phyloP scores from a whole-genome alignment of 1,284 basidiomycete species.

The Apiotrichum gamsii region DNA sequence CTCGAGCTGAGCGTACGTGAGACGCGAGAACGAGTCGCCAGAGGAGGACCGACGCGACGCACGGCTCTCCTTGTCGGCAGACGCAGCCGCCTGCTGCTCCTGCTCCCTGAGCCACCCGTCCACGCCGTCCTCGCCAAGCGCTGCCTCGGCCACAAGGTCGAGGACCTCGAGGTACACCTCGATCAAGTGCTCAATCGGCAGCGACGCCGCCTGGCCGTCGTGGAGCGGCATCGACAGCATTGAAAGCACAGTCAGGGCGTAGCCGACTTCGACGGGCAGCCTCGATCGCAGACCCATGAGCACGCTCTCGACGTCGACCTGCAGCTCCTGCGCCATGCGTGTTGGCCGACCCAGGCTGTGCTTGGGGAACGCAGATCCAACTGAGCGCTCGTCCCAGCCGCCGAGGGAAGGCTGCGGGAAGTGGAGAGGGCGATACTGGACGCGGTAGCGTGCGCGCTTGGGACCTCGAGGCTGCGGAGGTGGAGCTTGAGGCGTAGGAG shows the following conservation, averaged over 20 bases:
- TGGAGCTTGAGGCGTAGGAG: too few relatives aligned
- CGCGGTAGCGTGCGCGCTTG: constrained; percentile 62
- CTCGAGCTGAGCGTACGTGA: constrained; percentile 78
- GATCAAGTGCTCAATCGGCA: constrained; percentile 67
- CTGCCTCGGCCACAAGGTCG: constrained; percentile 76
- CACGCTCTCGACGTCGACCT: constrained; percentile 82
- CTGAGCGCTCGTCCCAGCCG: constrained; percentile 70
- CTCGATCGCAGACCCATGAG: constrained; percentile 85
- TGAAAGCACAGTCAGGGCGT: constrained; percentile 82
- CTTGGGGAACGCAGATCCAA: constrained; percentile 59
- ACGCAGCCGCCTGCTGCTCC: background rate
- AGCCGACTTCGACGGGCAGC: constrained; percentile 74
- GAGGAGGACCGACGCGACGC: background rate
- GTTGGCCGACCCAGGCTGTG: constrained; percentile 57
- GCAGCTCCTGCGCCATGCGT: constrained; percentile 51
- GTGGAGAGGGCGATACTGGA: constrained; percentile 81
- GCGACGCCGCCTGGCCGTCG: constrained; percentile 53
- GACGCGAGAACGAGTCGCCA: constrained; percentile 60
- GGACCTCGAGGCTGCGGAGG: constrained; percentile 4
- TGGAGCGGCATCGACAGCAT: constrained; percentile 54
- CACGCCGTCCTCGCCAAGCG: constrained; percentile 57
- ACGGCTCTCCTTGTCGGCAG: background rate
- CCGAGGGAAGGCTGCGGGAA: constrained; percentile 72
- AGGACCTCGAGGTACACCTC: constrained; percentile 83
- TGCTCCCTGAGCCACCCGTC: constrained; percentile 39